Conservation (phyloP, 352 stramenopile species). For the Elongisporangium prolatum region DNA sequence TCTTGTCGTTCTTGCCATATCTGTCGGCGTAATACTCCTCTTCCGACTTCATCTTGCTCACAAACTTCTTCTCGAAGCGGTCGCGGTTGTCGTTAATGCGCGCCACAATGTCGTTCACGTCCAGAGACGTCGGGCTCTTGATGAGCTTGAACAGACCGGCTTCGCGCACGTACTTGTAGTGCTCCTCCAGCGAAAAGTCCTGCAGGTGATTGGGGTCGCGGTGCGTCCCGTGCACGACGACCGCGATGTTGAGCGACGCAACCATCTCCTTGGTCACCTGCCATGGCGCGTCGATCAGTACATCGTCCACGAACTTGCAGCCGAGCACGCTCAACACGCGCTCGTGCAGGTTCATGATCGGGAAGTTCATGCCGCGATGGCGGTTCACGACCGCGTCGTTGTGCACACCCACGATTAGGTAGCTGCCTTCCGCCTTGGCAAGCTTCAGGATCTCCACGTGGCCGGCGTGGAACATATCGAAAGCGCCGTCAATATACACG, state of each 20-base stretch:
- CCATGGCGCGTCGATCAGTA: conserved; percentile 97
- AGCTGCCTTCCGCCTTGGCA: conserved; percentile 90
- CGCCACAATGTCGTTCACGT: conserved; percentile 85
- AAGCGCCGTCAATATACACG: conserved; percentile 98
- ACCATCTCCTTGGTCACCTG: conserved; percentile 97
- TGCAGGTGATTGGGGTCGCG: conserved; percentile 63
- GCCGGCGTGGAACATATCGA: conserved; percentile 99
- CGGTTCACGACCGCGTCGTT: conserved; percentile 92
- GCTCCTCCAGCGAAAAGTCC: conserved; percentile 65
- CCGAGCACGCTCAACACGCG: conserved; percentile 95
- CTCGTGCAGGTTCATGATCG: conserved; percentile 99
- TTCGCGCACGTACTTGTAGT: conserved; percentile 76
- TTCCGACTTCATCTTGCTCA: conserved; percentile 92
- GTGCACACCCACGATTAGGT: conserved; percentile 96
- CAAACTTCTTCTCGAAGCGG: conserved; percentile 91
- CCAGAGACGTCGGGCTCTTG: conserved; percentile 62
- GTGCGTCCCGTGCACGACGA: conserved; percentile 86
- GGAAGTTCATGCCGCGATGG: conserved; percentile 89
- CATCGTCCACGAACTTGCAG: conserved; percentile 97
- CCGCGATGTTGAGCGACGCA: conserved; percentile 80
- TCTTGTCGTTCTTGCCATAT: conserved; percentile 65
- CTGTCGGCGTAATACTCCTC: conserved; percentile 91
- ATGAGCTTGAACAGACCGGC: conserved; percentile 83
- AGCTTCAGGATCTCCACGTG: conserved; percentile 96
- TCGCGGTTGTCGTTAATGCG: conserved; percentile 89